Conservation (phyloP, 2,329 filamentous ascomycete genomes). For the Stylonectria norvegica region DNA sequence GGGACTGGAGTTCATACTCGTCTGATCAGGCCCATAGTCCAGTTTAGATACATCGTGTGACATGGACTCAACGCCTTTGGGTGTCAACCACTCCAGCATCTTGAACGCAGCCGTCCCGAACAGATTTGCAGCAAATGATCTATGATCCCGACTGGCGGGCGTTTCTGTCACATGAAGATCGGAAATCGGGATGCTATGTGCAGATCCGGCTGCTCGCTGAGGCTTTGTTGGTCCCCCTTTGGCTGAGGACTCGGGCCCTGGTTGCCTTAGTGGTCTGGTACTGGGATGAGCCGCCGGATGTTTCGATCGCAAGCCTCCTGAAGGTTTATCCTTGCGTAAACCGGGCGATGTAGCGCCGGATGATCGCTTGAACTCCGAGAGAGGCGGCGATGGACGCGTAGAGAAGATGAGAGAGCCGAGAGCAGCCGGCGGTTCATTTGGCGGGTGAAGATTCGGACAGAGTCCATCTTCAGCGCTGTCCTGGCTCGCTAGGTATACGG, state of each 20-base stretch:
- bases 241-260: no score
- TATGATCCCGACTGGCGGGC: slow-evolving; percentile 51
- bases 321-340: slow-evolving; percentile 6
- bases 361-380: slow-evolving; percentile 17
- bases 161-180: slow-evolving; percentile 44
- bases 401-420: slow-evolving; percentile 47
- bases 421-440: slow-evolving; percentile 43
- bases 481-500: slow-evolving; percentile 75
- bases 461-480: slow-evolving; percentile 70
- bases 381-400: slow-evolving; percentile 19
- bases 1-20: not conserved
- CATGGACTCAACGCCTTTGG: slow-evolving; percentile 51
- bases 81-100: slow-evolving; percentile 69
- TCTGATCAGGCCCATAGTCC: slow-evolving; percentile 2
- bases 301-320: slow-evolving; percentile 3
- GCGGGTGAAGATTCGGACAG: slow-evolving; percentile 52
- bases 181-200: not conserved
- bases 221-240: no score
- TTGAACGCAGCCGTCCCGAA: slow-evolving; percentile 65
- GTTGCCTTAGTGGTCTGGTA: no score
- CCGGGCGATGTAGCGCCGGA: slow-evolving; percentile 3
- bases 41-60: slow-evolving; percentile 32
- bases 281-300: slow-evolving; percentile 5
- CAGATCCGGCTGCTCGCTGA: no score
- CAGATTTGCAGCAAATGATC: slow-evolving; percentile 59